Conservation (phyloP, 176 grass and related monocot genomes). For the Tillandsia leiboldiana region DNA sequence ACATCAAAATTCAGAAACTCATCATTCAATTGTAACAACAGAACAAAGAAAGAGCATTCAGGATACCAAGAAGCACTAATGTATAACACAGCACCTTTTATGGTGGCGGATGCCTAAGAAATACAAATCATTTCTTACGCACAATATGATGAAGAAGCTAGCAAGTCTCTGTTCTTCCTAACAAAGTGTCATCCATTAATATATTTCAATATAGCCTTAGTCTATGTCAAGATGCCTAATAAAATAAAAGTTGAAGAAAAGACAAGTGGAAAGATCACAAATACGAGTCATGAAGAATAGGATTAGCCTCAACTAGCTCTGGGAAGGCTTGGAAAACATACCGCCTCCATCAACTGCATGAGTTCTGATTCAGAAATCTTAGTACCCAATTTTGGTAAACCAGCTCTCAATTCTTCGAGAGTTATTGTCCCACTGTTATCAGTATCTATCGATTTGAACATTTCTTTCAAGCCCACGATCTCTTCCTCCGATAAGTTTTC, state of each 20-base stretch:
- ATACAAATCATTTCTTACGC: too few relatives aligned
- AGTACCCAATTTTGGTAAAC: constrained; percentile 94
- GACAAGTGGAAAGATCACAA: background rate
- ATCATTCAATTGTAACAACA: too few relatives aligned
- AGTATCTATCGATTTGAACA: constrained; percentile 94
- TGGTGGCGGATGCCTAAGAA: too few relatives aligned
- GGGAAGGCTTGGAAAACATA: constrained; percentile 32
- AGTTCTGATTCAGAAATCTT: constrained; percentile 97
- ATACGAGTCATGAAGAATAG: background rate
- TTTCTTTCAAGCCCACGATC: constrained; percentile 92
- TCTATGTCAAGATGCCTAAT: background rate
- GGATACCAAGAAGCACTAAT: too few relatives aligned
- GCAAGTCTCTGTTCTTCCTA: too few relatives aligned
- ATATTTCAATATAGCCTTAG: background rate
- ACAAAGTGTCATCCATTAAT: too few relatives aligned
- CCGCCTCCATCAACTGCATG: constrained; percentile 89
- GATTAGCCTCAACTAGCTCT: background rate
- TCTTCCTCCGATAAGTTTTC: constrained; percentile 96
- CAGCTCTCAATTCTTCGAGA: constrained; percentile 91
- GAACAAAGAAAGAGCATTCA: too few relatives aligned
- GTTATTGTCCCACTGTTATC: constrained; percentile 98
- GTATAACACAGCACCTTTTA: too few relatives aligned
- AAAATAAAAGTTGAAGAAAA: too few relatives aligned
- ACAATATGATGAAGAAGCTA: too few relatives aligned
- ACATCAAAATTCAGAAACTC: too few relatives aligned